Evolutionary conservation across 2,329 filamentous ascomycete genomes (phyloP), one percentile per base, ranked within the genome.

Genomic region (Penicillium occitanis): DNA sequence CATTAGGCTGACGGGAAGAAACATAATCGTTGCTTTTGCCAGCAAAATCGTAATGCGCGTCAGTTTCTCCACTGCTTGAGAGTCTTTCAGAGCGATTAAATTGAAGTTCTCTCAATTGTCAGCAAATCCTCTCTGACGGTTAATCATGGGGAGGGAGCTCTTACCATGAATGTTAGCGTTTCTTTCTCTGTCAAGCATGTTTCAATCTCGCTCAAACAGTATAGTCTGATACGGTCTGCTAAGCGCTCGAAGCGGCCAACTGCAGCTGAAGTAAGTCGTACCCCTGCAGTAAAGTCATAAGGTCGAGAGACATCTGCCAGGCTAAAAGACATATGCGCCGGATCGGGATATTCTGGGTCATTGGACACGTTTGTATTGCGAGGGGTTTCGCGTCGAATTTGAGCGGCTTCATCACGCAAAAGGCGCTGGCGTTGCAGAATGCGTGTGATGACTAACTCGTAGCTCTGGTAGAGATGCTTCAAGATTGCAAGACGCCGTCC

Each of bases 11-110:
- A 92, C 88, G 0, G 90, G 90, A 64, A 92, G 82, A 78, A 93
- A 93, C 61, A 92, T 81, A 48, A 92, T 90, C 13, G 88, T 91
- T 5, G 90, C 86, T 74, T 93, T 92, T 57, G 89, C 90, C 11
- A 93, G 82, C 5, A 93, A 79, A 4, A 91, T 87, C 3, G 90
- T 91, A 69, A 90, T 88, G 66, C 90, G 83, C 0, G 90, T 92
- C 22, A 93, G 83, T 22, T 88, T 85, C 67, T 91, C 90, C 11
- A 91, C 90, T 3, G 87, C 86, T 69, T 88, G 85, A 0, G 89
- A 91, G 75, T 92, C 89, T 73, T 90, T 91, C 72, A 92, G 87
- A 19, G 90, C 87, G 66, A 90, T 91, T 69, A 93, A 83, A 75
- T 90, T 91, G 82, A 92, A 92, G 75, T 92, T 92, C 88, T 91